phyloP scores from a whole-genome alignment of 176 grass and related monocot genomes.

The Melocanna baccifera region DNA sequence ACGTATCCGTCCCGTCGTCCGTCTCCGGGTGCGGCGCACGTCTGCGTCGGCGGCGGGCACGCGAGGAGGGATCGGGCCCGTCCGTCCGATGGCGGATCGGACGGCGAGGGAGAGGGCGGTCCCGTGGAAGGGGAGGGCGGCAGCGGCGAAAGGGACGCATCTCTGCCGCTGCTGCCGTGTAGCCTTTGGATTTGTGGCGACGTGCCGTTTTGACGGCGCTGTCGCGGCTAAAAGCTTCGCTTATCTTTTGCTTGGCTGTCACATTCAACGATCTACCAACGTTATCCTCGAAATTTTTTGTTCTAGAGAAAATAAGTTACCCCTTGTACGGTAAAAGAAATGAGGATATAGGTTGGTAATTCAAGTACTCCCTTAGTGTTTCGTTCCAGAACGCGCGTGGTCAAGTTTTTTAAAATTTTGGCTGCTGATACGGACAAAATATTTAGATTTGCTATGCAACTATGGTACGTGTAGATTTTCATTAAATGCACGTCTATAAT shows the following conservation, averaged over 20 bases:
- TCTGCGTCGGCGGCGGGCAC: neutral
- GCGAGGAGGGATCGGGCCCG: neutral
- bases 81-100: neutral
- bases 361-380: too few species aligned
- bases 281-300: neutral
- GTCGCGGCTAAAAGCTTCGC: neutral
- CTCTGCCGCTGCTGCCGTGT: neutral
- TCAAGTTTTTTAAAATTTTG: too few species aligned
- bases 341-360: neutral
- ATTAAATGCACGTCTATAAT: neutral
- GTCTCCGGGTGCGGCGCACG: neutral
- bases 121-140: neutral
- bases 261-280: neutral
- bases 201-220: slow-evolving; percentile 5
- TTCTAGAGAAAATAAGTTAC: neutral
- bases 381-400: too few species aligned
- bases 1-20: neutral
- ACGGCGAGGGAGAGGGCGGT: neutral
- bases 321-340: neutral
- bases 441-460: too few species aligned
- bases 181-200: neutral
- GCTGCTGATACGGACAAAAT: too few species aligned
- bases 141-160: neutral
- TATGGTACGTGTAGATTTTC: neutral
- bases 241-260: neutral